Base-by-base conservation (phyloP, 345 rosid species). In the Passiflora organensis region DNA sequence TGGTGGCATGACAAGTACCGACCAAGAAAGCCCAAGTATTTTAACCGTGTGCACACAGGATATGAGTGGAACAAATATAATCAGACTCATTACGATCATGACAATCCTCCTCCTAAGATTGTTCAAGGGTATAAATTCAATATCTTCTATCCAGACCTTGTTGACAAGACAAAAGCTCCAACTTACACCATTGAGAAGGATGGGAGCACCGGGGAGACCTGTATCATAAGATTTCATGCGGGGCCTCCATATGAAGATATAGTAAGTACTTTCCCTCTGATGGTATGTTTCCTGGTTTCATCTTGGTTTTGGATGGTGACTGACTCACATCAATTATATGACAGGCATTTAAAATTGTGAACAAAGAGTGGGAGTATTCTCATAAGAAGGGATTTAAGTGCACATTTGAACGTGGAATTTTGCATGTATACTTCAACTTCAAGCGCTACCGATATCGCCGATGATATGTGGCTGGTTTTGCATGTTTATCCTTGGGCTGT, bases 1-100 rank as follows among this genome's bases (percentile, higher is more conserved):
- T 88, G 98, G 98, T 91, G 98, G 98, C 98, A 91, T 66, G 98
- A 91, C 75, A 91, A 91, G 70, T 91, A 88, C 57, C 77, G 94
- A 41, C 96, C 98, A 5, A 71, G 98, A 76, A 91, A 91, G 56
- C 98, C 98, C 0, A 91, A 88, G 58, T 88, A 91, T 59, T 91
- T 86, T 78, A 91, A 88, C 67, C 78, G 98, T 6, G 96, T 88
- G n/a, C 98, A 91, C 74, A 91, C 98, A 12, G 98, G 98, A 48
- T 91, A 88, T 22, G 98, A 91, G 71, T 91, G 98, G 96, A 91
- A 85, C 78, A 91, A 91, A 54, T 91, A 91, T 65, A 88, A 86
- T 56, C 96, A 91, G 48, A 88, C 96, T 0, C 95, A 88, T 53
- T 91, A 88, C 9, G 95, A 91, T 71, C 98, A 91, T 25, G 98